Base-by-base conservation (phyloP, 805 yeast species). In the Starmerella stigmatis region DNA sequence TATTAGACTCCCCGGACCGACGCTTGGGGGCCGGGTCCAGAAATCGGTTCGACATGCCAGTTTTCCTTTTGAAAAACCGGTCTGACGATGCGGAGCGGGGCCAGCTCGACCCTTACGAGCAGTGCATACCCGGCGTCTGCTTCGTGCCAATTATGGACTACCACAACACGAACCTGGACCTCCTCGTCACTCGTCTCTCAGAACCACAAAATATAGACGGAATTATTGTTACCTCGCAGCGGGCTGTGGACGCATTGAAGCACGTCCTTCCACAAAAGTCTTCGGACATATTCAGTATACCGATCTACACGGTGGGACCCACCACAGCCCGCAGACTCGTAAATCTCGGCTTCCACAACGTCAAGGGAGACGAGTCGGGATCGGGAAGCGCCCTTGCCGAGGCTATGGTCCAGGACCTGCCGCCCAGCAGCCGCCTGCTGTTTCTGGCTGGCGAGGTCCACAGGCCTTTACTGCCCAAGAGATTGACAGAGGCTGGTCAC, bases 301-400 rank as follows among this genome's bases (percentile, higher is more conserved):
- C 78, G 0, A 79, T 81, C 0, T 89, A 78, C 57, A 85, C 96
- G 0, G 96, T 89, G 5, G 97, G 97, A 0, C 95, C 95, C 1
- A 86, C 94, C 0, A 89, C 97, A 0, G 73, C 72, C 16, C 65
- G 67, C 13, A 75, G 81, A 15, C 61, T 89, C 11, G 48, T 59
- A 2, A 65, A 67, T 6, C 61, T 76, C 25, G 96, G 95, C 0
- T 89, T 86, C 58, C 57, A 46, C 1, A 73, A 75, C 48, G 72
- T 89, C 0, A 63, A 75, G 45, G 95, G 96, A 3, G 94, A 89
- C 0, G 64, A 60, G 0, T 60, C 94, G 2, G 96, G 96, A 0
- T 86, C 85, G 61, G 96, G 96, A 1, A 64, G 71, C 5, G 65
- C 73, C 1, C 64, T 89, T 27, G 76, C 94, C 0, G 79, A 80